These are phyloP conservation scores for Geotrichum cucujoidarum DNA, from an alignment of 1,139 yeast species.

Conservation along the genomic window DNA sequence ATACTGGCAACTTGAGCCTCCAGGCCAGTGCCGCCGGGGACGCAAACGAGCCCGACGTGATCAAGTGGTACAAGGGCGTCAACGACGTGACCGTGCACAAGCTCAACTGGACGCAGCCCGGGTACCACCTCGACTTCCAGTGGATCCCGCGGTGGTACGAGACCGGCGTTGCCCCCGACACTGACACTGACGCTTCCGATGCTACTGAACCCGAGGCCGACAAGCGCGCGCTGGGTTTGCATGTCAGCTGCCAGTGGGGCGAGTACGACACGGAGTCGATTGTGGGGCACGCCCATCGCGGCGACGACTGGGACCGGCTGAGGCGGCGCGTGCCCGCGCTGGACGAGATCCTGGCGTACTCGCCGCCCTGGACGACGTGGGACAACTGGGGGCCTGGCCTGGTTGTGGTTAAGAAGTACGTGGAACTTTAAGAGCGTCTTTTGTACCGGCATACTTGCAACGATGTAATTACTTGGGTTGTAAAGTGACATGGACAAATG, in stretches of 20 bases:
- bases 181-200: too few relatives aligned
- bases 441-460: too few relatives aligned
- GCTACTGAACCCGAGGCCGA: conserved; percentile 6
- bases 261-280: conserved; percentile 50
- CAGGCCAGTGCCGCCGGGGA: conserved; percentile 17
- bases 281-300: conserved; percentile 37
- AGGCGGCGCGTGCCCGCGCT: conserved; percentile 58
- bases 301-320: too few relatives aligned
- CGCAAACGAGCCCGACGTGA: conserved; percentile 21
- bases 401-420: conserved; percentile 47
- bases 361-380: conserved; percentile 61
- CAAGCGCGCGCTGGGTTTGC: conserved; percentile 44
- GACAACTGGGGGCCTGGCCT: conserved; percentile 65
- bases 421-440: conserved; percentile 38
- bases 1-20: conserved; percentile 10
- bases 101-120: conserved; percentile 50
- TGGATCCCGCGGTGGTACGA: conserved; percentile 71
- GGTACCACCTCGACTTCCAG: conserved; percentile 60
- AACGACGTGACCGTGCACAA: conserved; percentile 59
- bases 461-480: too few relatives aligned
- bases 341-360: conserved; percentile 58
- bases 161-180: conserved; percentile 33
- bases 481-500: too few relatives aligned
- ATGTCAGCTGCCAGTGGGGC: conserved; percentile 67
- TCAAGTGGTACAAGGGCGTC: conserved; percentile 46